A percentile compares a stretch with the other conserved stretches of the same genome.
Evolutionary conservation across 2,329 filamentous ascomycete genomes (phyloP).

Genomic region (Fusarium denticulatum): DNA sequence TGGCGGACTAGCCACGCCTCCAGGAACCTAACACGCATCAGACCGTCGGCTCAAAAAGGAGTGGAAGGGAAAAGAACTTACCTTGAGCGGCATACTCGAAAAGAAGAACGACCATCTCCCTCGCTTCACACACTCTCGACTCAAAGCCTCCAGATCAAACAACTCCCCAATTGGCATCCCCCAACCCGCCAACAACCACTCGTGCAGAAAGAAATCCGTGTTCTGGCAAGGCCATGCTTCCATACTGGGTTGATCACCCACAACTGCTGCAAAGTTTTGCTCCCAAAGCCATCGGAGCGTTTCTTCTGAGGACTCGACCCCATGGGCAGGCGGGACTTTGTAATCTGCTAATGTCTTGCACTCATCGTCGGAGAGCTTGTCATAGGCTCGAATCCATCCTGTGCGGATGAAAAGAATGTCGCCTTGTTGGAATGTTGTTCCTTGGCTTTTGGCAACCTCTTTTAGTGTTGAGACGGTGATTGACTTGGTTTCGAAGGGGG

Average conservation of each 20-base stretch:
- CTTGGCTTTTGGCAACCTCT: constrained; percentile 55
- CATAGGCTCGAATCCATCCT: constrained; percentile 60
- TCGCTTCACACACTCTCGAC: constrained; percentile 46
- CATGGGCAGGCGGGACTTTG: constrained; percentile 47
- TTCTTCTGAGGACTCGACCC: constrained; percentile 58
- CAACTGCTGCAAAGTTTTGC: constrained; percentile 63
- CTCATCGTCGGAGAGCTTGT: constrained; percentile 49
- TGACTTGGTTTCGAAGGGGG: constrained; percentile 51
- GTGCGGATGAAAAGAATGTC: constrained; percentile 68
- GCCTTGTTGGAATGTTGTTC: constrained; percentile 55
- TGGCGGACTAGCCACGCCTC: constrained; percentile 24
- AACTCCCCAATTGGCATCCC: constrained; percentile 62
- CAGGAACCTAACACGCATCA: background rate
- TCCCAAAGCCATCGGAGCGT: constrained; percentile 68
- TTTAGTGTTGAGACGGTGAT: constrained; percentile 57
- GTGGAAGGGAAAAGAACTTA: background rate
- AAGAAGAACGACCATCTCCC: constrained; percentile 55
- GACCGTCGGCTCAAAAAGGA: background rate
- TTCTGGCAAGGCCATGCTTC: constrained; percentile 59
- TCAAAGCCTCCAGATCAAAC: constrained; percentile 56
- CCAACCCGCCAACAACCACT: constrained; percentile 61
- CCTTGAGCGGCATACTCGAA: constrained; percentile 29
- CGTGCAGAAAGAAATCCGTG: constrained; percentile 50
- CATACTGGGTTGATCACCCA: constrained; percentile 63
- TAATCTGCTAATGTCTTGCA: constrained; percentile 49